Percentiles rank a stretch among this genome's conserved stretches.
phyloP scores from a whole-genome alignment of 140 eudicot genomes.

The Erigeron philadelphicus region DNA sequence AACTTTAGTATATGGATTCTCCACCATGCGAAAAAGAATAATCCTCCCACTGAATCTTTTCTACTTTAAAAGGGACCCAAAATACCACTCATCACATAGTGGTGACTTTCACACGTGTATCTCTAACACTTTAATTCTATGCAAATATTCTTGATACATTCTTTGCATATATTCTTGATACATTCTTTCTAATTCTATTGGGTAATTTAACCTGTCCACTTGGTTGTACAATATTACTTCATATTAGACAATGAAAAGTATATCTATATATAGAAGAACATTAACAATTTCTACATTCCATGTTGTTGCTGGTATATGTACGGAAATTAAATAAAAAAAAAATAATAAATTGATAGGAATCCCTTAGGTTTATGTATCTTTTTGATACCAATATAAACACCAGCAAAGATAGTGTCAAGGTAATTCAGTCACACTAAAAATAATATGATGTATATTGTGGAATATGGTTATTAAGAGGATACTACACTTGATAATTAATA shows the following conservation, averaged over 20 bases:
- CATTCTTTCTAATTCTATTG: slow-evolving; percentile 20
- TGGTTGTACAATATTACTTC: slow-evolving; percentile 17
- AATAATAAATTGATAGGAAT: too few species aligned
- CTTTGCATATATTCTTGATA: slow-evolving; percentile 15
- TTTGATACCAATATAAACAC: too few species aligned
- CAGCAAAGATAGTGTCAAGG: too few species aligned
- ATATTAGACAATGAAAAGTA: slow-evolving; percentile 6
- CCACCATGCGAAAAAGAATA: slow-evolving; percentile 44
- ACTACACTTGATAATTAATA: background rate
- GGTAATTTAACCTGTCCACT: slow-evolving; percentile 21
- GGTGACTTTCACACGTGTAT: slow-evolving; percentile 17
- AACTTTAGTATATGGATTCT: slow-evolving; percentile 44
- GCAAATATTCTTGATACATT: slow-evolving; percentile 13
- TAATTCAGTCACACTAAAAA: too few species aligned
- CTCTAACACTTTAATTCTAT: background rate
- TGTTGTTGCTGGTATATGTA: background rate
- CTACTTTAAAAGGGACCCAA: slow-evolving; percentile 37
- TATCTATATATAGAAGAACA: slow-evolving; percentile 16
- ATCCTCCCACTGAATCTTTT: slow-evolving; percentile 34
- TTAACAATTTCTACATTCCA: background rate
- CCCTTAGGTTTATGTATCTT: too few species aligned
- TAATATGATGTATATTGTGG: too few species aligned
- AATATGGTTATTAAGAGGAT: too few species aligned
- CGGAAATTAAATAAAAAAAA: too few species aligned
- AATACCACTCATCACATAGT: slow-evolving; percentile 32